Conservation (phyloP, 2,329 filamentous ascomycete genomes). For the Stachybotrys elegans region DNA sequence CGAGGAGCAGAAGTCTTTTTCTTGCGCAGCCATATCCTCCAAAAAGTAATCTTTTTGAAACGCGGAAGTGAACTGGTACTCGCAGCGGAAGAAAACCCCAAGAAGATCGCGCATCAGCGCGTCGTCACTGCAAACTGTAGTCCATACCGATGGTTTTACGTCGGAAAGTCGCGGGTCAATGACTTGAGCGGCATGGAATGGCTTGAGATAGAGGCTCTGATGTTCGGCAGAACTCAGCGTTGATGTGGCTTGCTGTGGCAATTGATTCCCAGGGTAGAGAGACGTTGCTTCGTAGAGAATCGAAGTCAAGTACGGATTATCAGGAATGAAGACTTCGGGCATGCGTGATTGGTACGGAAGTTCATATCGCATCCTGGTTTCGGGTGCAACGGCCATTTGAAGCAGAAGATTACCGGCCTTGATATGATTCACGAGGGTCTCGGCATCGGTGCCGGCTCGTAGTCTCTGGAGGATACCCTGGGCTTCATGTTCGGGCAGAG, state of each 20-base stretch:
- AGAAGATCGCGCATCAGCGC: conserved; percentile 27
- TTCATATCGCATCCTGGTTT: conserved; percentile 31
- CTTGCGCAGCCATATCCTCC: conserved; percentile 27
- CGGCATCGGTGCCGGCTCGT: conserved; percentile 24
- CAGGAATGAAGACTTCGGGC: conserved; percentile 7
- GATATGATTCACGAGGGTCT: conserved; percentile 26
- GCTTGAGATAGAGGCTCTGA: conserved; percentile 24
- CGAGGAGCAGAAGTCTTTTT: conserved; percentile 29
- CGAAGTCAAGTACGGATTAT: conserved; percentile 21
- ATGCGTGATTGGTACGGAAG: conserved; percentile 28
- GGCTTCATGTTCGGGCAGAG: conserved; percentile 22
- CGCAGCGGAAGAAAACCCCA: conserved; percentile 21
- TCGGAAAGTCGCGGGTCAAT: conserved; percentile 25
- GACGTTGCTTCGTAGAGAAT: conserved; percentile 18
- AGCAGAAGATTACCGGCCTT: conserved; percentile 30
- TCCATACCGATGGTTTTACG: conserved; percentile 29
- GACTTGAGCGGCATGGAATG: conserved; percentile 29
- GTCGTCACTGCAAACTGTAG: conserved; percentile 27
- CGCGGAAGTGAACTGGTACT: conserved; percentile 28
- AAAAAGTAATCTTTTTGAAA: conserved; percentile 36
- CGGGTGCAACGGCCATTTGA: conserved; percentile 30
- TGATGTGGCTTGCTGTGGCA: neutral
- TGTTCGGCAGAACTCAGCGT: conserved; percentile 7
- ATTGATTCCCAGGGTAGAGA: conserved; percentile 1
- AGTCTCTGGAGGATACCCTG: conserved; percentile 27